Evolutionary conservation across 805 yeast genomes (phyloP), one percentile per base, ranked within the genome.

Genomic region (Ogataea minuta): DNA sequence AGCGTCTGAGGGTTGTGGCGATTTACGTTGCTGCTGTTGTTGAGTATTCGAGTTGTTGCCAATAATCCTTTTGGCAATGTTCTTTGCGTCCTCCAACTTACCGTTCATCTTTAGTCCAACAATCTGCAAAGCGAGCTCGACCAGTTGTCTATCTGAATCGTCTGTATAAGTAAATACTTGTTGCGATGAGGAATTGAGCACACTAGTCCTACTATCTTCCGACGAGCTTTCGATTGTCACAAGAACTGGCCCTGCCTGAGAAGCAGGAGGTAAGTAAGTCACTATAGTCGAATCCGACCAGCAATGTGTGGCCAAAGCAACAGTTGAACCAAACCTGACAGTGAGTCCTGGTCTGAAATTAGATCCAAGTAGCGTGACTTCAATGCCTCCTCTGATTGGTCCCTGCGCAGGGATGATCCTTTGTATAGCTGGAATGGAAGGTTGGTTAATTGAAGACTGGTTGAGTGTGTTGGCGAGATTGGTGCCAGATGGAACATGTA

Each of bases 51-150:
- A 68, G 38, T 66, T 79, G 36, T 77, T 73, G 9, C 93, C 95
- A 38, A 91, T 89, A 49, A 93, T 88, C 48, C 95, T 72, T 60
- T 84, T 83, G 1, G 98, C 98, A 53, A 93, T 86, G 56, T 88
- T 89, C 50, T 86, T 79, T 2, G 98, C 97, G 62, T 91, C 97
- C 57, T 93, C 98, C 42, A 93, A 68, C 54, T 83, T 82, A 43
- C 98, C 99, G 57, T 88, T 90, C 96, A 91, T 89, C 65, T 91
- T 91, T 63, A 90, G 70, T 2, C 99, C 99, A 28, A 93, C 96
- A 53, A 93, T 93, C 59, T 93, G 98, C 52, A 93, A 71, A 2
- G 99, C 99, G 47, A 93, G 70, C 64, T 93, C 99, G 57, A 91
- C 86, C 58, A 93, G 73, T 62, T 91, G 96, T 49, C 93, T 76